Conservation (phyloP, 139 green algal species). For the Chlamydomonas asymmetrica region DNA sequence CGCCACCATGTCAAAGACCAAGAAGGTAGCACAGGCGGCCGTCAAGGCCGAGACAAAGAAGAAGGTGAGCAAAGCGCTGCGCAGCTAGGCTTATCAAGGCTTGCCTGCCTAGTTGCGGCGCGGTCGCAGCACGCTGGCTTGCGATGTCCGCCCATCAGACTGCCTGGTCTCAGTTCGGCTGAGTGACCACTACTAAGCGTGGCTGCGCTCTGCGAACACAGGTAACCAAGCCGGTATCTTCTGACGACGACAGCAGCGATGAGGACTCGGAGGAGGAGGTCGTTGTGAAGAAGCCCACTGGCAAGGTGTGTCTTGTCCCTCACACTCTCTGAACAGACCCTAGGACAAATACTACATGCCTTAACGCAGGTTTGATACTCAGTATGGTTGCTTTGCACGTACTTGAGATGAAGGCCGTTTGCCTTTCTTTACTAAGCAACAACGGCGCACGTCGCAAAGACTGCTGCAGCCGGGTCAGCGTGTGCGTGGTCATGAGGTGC, state of each 20-base stretch:
- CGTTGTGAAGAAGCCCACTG: conserved; percentile 13
- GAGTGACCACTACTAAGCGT: neutral
- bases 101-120: neutral
- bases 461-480: no score
- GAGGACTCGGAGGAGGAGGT: conserved; percentile 25
- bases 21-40: conserved; percentile 31
- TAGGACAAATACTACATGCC: neutral
- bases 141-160: neutral
- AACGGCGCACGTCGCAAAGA: no score
- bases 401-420: no score
- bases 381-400: no score
- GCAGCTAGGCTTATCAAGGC: no score
- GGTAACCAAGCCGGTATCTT: conserved; percentile 3
- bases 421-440: no score
- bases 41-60: conserved; percentile 38
- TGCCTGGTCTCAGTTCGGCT: neutral
- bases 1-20: conserved; percentile 12
- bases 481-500: no score
- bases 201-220: neutral
- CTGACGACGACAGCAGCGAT: conserved; percentile 1
- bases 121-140: neutral
- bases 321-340: neutral
- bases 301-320: neutral
- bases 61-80: conserved; percentile 11
- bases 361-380: neutral